Conservation (phyloP, 495 filamentous ascomycete genomes). For the Aspergillus affinis region DNA sequence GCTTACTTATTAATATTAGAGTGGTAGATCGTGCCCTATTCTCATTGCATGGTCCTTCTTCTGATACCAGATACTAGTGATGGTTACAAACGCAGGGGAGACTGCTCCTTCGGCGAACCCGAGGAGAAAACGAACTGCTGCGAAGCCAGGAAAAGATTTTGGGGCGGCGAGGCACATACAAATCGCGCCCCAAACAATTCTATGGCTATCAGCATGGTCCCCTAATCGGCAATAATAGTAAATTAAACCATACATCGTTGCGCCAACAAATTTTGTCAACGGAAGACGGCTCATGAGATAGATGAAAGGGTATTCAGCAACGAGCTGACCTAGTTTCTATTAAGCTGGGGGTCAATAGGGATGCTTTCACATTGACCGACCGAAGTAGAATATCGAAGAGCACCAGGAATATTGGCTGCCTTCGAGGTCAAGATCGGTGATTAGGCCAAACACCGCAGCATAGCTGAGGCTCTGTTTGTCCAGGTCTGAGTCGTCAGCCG, state of each 20-base stretch:
- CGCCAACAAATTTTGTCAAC: constrained; percentile 35
- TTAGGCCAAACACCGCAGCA: constrained; percentile 56
- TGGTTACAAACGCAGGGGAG: constrained; percentile 26
- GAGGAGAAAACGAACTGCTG: constrained; percentile 49
- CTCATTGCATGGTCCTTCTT: constrained; percentile 46
- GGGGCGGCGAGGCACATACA: constrained; percentile 51
- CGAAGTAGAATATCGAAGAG: constrained; percentile 32
- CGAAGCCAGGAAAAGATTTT: constrained; percentile 45
- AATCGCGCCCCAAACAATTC: constrained; percentile 44
- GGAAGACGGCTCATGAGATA: constrained; percentile 58
- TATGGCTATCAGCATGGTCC: constrained; percentile 1
- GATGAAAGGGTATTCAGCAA: constrained; percentile 47
- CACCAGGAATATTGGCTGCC: constrained; percentile 55
- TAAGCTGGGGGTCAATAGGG: too few relatives aligned
- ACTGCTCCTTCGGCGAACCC: constrained; percentile 52
- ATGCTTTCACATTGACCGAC: too few relatives aligned
- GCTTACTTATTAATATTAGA: background rate
- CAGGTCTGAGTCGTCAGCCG: constrained; percentile 20
- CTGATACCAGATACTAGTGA: constrained; percentile 42
- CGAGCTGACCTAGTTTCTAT: constrained; percentile 44
- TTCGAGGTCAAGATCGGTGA: constrained; percentile 47
- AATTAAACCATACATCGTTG: constrained; percentile 21
- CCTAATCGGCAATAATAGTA: background rate
- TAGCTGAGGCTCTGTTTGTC: constrained; percentile 59
- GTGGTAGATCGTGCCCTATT: constrained; percentile 13